A percentile compares a stretch with the other conserved stretches of the same genome.
phyloP scores from a whole-genome alignment of 306 rosid species.

The Pueraria montana region DNA sequence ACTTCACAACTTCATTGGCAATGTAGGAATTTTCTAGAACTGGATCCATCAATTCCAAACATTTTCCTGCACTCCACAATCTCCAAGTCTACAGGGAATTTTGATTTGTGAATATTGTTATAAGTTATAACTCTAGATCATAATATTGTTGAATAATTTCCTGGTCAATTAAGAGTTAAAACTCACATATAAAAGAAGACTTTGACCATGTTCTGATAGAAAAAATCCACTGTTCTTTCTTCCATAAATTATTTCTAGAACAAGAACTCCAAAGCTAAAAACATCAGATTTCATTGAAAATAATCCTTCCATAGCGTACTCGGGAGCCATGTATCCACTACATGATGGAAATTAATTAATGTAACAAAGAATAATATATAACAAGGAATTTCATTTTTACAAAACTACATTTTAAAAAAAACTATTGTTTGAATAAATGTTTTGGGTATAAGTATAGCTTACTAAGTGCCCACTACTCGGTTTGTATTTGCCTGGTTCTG shows the following conservation, averaged over 20 bases:
- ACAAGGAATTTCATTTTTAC: neutral
- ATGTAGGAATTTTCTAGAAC: conserved; percentile 29
- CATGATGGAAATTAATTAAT: neutral
- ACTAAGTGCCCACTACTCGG: conserved; percentile 60
- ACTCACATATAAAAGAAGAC: conserved; percentile 17
- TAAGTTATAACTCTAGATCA: neutral
- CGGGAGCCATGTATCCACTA: conserved; percentile 11
- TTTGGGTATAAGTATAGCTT: neutral
- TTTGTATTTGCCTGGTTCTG: conserved; percentile 51
- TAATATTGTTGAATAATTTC: neutral
- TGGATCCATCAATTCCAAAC: conserved; percentile 54
- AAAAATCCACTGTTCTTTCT: conserved; percentile 2
- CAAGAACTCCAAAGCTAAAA: conserved; percentile 19
- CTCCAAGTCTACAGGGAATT: conserved; percentile 51
- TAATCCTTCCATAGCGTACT: neutral
- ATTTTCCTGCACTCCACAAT: conserved; percentile 53
- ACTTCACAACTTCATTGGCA: conserved; percentile 36
- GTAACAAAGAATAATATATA: neutral
- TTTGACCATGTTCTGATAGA: neutral
- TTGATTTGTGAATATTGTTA: neutral
- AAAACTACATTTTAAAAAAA: neutral
- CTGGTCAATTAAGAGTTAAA: neutral
- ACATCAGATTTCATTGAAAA: conserved; percentile 21
- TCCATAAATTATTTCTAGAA: neutral
- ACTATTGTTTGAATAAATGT: neutral